Conservation (phyloP, 2,329 filamentous ascomycete species). For the Pseudogymnoascus sp. region DNA sequence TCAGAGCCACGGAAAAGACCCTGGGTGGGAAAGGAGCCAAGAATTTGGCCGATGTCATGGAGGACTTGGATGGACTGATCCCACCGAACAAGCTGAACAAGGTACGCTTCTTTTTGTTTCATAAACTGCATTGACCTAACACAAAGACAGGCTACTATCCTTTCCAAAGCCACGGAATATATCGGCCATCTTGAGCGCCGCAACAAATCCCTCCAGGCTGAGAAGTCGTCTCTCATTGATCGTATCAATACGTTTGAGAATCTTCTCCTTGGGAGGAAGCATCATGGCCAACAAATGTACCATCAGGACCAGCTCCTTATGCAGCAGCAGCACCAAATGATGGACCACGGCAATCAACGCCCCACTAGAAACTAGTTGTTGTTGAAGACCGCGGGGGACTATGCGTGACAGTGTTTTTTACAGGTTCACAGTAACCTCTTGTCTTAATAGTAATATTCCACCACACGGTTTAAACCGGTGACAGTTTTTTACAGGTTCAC, state of each 20-base stretch:
- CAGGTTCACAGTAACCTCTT: not conserved
- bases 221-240: not conserved
- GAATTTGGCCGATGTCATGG: constrained; percentile 43
- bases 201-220: not conserved
- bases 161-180: constrained; percentile 21
- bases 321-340: not conserved
- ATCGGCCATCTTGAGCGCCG: constrained; percentile 19
- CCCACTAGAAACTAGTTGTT: not conserved
- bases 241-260: not conserved
- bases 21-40: constrained; percentile 29
- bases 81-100: constrained; percentile 67
- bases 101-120: constrained; percentile 26
- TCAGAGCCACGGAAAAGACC: constrained; percentile 44
- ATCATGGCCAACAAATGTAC: not conserved
- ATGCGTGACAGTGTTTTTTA: not conserved
- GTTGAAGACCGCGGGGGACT: not conserved
- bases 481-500: too few species aligned
- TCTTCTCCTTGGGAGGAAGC: not conserved
- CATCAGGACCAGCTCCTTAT: not conserved
- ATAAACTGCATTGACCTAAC: not conserved
- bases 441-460: not conserved
- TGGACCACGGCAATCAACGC: not conserved
- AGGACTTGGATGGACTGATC: constrained; percentile 53
- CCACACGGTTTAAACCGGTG: too few species aligned
- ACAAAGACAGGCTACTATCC: constrained; percentile 17